Conservation (phyloP, 306 rosid genomes). For the Dryas alaskensis region DNA sequence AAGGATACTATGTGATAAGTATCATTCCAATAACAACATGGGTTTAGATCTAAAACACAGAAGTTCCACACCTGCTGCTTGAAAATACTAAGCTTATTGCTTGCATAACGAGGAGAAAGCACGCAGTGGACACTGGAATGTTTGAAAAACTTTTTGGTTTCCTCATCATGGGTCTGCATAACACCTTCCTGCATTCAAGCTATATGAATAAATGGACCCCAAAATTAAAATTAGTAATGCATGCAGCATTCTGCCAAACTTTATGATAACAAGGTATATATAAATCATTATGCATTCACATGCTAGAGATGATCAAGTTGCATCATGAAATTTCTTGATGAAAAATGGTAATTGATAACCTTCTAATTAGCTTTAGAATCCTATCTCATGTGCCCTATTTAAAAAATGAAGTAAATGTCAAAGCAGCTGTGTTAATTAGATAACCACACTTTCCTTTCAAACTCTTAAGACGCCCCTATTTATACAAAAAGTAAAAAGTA, state of each 20-base stretch:
- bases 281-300: background rate
- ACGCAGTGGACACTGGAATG: slow-evolving; percentile 76
- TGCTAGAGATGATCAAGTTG: background rate
- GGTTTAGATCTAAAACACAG: background rate
- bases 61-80: slow-evolving; percentile 64
- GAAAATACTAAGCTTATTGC: slow-evolving; percentile 79
- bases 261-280: no score
- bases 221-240: background rate
- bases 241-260: background rate
- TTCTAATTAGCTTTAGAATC: background rate
- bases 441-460: background rate
- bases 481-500: no score
- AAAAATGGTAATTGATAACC: background rate
- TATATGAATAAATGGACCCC: background rate
- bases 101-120: slow-evolving; percentile 76
- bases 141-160: slow-evolving; percentile 60
- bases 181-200: slow-evolving; percentile 63
- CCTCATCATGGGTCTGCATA: slow-evolving; percentile 79
- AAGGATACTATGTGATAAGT: background rate
- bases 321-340: background rate
- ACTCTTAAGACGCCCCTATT: no score
- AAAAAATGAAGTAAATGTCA: background rate
- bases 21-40: background rate
- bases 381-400: background rate
- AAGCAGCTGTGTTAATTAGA: background rate